A percentile compares a stretch with the other conserved stretches of the same genome.
phyloP scores from a whole-genome alignment of 2,329 filamentous ascomycete species.

The Hirsutella thompsonii region DNA sequence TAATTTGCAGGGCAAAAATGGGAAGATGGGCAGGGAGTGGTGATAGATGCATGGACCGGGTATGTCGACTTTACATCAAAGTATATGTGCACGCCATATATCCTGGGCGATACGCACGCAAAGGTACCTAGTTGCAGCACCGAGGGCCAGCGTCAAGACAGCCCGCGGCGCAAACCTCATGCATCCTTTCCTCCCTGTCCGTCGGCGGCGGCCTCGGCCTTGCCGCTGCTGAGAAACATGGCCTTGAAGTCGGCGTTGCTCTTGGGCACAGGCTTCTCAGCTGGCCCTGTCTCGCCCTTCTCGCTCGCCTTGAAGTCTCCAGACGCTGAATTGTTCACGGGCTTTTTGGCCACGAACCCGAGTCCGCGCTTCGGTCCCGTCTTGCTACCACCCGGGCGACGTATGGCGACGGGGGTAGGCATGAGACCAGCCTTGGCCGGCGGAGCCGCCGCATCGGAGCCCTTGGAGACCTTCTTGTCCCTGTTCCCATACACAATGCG shows the following conservation, averaged over 20 bases:
- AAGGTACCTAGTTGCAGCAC: too few relatives aligned
- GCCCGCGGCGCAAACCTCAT: too few relatives aligned
- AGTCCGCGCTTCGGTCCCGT: slow-evolving; percentile 27
- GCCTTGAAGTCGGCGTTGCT: slow-evolving; percentile 47
- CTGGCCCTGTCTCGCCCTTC: slow-evolving; percentile 10
- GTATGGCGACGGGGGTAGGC: slow-evolving; percentile 27
- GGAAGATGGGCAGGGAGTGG: too few relatives aligned
- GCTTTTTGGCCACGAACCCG: slow-evolving; percentile 25
- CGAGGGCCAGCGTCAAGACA: too few relatives aligned
- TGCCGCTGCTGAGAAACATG: slow-evolving; percentile 25
- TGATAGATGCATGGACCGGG: too few relatives aligned
- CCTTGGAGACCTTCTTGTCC: slow-evolving; percentile 12
- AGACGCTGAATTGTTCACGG: slow-evolving; percentile 3
- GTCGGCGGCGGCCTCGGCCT: slow-evolving; percentile 3
- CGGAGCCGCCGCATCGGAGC: slow-evolving; percentile 4
- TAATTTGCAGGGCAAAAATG: too few relatives aligned
- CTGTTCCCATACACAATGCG: slow-evolving; percentile 16
- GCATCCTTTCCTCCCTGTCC: slow-evolving; percentile 3
- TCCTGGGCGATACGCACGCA: too few relatives aligned
- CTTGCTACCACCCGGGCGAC: slow-evolving; percentile 28
- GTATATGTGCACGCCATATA: too few relatives aligned
- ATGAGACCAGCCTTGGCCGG: slow-evolving; percentile 19
- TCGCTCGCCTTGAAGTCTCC: slow-evolving; percentile 10
- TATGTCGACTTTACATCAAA: too few relatives aligned
- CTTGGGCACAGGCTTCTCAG: slow-evolving; percentile 22